A percentile compares a stretch with the other conserved stretches of the same genome.
Conservation (phyloP, 441 rosid genomes). For the Brassica balearica region DNA sequence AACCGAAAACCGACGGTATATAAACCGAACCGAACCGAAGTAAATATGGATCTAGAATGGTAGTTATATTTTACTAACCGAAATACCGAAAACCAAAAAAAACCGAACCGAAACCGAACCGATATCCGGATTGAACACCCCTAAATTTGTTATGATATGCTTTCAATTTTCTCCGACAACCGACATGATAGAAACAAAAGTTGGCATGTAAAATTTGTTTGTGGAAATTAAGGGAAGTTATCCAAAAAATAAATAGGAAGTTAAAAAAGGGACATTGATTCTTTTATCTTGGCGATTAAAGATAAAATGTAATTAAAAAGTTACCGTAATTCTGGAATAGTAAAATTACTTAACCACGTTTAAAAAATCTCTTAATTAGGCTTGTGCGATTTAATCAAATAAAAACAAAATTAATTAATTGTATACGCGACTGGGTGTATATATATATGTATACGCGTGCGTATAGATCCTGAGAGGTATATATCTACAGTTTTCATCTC, state of each 20-base stretch:
- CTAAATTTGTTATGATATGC: no score
- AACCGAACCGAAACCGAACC: no score
- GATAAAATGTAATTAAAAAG: conserved; percentile 18
- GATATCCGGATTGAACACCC: no score
- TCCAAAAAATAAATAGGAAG: not conserved
- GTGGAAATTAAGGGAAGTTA: not conserved
- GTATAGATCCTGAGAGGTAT: conserved; percentile 45
- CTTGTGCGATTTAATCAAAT: conserved; percentile 18
- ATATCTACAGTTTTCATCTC: conserved; percentile 42
- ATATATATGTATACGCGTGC: conserved; percentile 29
- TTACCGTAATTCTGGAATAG: not conserved
- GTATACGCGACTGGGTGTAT: conserved; percentile 10
- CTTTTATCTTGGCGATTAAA: not conserved
- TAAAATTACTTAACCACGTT: conserved; percentile 10
- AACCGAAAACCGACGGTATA: no score
- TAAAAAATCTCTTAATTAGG: not conserved
- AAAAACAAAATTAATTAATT: conserved; percentile 14
- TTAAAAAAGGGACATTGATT: not conserved
- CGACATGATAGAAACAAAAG: not conserved
- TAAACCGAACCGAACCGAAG: no score
- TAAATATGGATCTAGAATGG: no score
- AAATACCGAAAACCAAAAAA: no score
- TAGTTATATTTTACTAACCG: no score
- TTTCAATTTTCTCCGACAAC: no score
- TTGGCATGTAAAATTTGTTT: not conserved